Base-by-base conservation (phyloP, 805 yeast species). In the Danielia reshetovae region DNA sequence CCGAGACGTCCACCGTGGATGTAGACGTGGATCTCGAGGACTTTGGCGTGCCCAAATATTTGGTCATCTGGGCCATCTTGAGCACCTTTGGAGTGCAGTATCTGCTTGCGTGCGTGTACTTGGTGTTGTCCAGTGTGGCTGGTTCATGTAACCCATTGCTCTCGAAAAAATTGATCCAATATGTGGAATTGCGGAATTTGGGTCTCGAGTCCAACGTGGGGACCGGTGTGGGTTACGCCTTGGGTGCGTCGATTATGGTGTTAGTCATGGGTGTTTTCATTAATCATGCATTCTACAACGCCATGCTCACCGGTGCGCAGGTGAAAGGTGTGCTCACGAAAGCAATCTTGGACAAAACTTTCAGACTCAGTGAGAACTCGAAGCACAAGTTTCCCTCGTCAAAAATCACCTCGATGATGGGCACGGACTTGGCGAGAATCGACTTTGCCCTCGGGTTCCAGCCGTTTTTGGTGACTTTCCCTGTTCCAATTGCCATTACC, bases 381-480 rank as follows among this genome's bases (percentile, higher is more conserved):
- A 72, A 72, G 34, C 72, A 73, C 43, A 65, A 72, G 39, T 85
- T 62, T 50, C 79, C 95, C 1, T 70, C 77, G 17, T 81, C 90
- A 27, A 77, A 74, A 40, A 72, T 88, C 37, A 85, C 95, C 19
- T 78, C 88, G 7, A 60, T 86, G 55, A 74, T 87, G 55, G 85
- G 93, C 42, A 79, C 94, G 2, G 96, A 88, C 54, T 64, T 87
- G 24, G 74, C 89, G 11, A 76, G 95, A 51, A 70, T 88, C 22
- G 95, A 86, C 57, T 70, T 84, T 45, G 87, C 88, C 7, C 57
- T 79, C n/a, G 77, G 75, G 4, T 81, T 79, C 43, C 77, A 79
- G 49, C 83, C 84, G 4, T 77, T 80, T 50, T 52, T 81, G 15
- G 57, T 81, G 46, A 65, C 78, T 10, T 74, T 85, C 51, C 87